phyloP scores from a whole-genome alignment of 805 yeast species.

The Pichia cabralensis region DNA sequence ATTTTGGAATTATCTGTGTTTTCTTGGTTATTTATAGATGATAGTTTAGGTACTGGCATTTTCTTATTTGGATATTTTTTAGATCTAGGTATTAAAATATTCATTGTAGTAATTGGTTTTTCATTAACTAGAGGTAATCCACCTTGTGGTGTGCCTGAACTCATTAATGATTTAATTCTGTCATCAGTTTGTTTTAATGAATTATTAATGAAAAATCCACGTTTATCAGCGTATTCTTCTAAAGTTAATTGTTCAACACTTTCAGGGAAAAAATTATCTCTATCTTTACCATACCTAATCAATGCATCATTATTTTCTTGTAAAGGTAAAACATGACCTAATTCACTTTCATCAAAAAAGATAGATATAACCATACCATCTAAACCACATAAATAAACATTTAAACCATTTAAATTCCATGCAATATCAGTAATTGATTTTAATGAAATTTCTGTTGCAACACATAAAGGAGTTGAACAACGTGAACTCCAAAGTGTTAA shows the following conservation, averaged over 20 bases:
- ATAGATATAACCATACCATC: slow-evolving; percentile 76
- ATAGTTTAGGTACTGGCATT: slow-evolving; percentile 10
- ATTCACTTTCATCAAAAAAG: slow-evolving; percentile 50
- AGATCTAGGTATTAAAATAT: slow-evolving; percentile 22
- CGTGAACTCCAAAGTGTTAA: slow-evolving; percentile 83
- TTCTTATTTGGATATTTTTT: slow-evolving; percentile 23
- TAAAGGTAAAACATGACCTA: slow-evolving; percentile 52
- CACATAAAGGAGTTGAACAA: slow-evolving; percentile 65
- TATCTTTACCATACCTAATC: slow-evolving; percentile 78
- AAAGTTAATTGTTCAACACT: slow-evolving; percentile 66
- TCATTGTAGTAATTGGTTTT: slow-evolving; percentile 11
- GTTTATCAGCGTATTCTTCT: slow-evolving; percentile 48
- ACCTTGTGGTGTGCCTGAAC: slow-evolving; percentile 11
- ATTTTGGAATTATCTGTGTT: slow-evolving; percentile 1
- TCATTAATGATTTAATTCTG: slow-evolving; percentile 35
- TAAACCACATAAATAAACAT: slow-evolving; percentile 65
- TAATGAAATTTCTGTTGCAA: slow-evolving; percentile 63
- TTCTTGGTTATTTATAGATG: not conserved
- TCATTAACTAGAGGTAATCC: too few relatives aligned
- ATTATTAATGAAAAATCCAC: not conserved
- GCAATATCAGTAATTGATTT: slow-evolving; percentile 81
- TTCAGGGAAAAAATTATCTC: slow-evolving; percentile 83
- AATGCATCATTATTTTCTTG: slow-evolving; percentile 61
- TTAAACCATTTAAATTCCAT: slow-evolving; percentile 78
- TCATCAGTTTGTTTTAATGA: slow-evolving; percentile 2